Evolutionary conservation across 2,329 filamentous ascomycete genomes (phyloP), one percentile per base, ranked within the genome.

Genomic region (Sporothrix inflata): DNA sequence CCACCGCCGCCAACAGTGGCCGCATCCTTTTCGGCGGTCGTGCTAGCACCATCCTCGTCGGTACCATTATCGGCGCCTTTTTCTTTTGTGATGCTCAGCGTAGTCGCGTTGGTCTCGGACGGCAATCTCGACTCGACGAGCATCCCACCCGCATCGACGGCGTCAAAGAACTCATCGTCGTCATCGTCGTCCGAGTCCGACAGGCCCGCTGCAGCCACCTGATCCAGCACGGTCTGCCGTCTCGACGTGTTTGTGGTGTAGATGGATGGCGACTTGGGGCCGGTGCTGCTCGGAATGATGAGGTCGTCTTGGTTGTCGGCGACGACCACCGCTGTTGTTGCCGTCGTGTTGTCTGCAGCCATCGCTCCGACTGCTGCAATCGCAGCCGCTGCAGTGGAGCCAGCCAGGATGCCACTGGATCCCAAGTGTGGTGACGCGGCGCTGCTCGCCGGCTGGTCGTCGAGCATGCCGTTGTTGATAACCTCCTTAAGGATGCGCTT

Each of bases 91-190:
- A 11, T 45, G 60, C 57, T 21, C 3, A 65, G 38, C 7, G 71
- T 65, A 19, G 27, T 45, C 19, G 60, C 40, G 16, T 7, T 60
- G n/a, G 61, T 42, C 21, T 87, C 81, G 53, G 84, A 81, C 5
- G 91, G 89, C 82, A 75, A 70, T 8, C 93, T 85, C n/a, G 84
- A 81, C 72, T 91, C 89, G 4, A 97, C 90, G 76, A 97, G 91
- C 19, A 98, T 93, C 78, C 96, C 92, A 16, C 96, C 96, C 55
- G 94, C 93, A 80, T 97, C 96, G 6, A 99, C 91, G 9, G 96
- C 96, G 82, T 99, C 96, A 77, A 98, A 99, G 80, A 99, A 99
- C 79, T 98, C 95, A 65, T 98, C 95, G 65, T 94, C 94, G 40
- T 92, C 91, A 45, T 92, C 92, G 3, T 94, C 92, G 72, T 94